Base-by-base conservation (phyloP, 2,329 filamentous ascomycete species). In the Didymella lethalis region DNA sequence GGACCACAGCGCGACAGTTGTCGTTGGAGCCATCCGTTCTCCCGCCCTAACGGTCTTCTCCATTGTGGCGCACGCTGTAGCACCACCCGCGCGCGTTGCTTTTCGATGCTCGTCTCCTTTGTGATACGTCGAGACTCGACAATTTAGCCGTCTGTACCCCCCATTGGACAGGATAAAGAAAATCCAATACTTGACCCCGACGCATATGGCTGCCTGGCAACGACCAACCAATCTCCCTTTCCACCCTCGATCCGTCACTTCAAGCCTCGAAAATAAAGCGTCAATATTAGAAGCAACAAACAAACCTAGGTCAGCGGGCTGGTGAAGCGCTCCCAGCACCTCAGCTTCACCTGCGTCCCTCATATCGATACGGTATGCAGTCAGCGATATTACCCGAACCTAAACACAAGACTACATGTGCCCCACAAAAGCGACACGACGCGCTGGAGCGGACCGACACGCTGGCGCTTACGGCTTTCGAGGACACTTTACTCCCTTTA, bases 21-120 rank as follows among this genome's bases (percentile, higher is more conserved):
- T 63, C 34, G 48, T 58, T 61, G 50, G 65, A 63, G 59, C 61
- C 59, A 62, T 54, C 57, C 48, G 62, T 61, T 65, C 58, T 61
- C 38, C 57, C 57, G 40, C 36, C 46, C 23, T 45, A 40, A 55
- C 61, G 54, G 57, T 56, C 34, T 7, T 45, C 57, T 62, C 46
- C 47, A 57, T 34, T 45, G 56, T 61, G 48, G 48, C 50, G 57
- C 48, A 51, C 48, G 36, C 28, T 54, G 54, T 58, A 45, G 44
- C 60, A 65, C 59, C 46, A 59, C 46, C 46, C 50, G 50, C 56
- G 50, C 56, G 56, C 45, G 38, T 59, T 59, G 50, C 40, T 59
- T 54, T 54, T 50, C 26, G 23, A 50, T 18, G 45, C 41, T 51
- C 56, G 47, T 59, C 49, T 59, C 20, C 29, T 43, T 59, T 59